phyloP scores from a whole-genome alignment of 352 stramenopile species.

The Phytopythium mirpurense region DNA sequence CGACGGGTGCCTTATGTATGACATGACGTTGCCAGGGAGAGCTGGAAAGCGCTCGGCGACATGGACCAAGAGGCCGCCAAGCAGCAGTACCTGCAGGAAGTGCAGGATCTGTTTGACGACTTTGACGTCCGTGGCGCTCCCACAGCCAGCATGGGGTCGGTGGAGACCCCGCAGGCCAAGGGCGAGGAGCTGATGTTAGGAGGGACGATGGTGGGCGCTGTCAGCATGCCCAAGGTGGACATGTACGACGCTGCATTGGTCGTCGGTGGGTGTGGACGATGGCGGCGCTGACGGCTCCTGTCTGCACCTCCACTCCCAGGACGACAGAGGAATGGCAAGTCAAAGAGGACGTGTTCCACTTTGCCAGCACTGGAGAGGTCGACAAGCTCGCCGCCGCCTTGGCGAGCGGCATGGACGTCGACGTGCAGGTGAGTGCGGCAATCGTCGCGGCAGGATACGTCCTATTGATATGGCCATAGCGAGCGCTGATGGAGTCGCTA shows the following conservation, averaged over 20 bases:
- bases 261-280: not conserved
- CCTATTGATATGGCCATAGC: too few relatives aligned
- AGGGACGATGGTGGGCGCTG: constrained; percentile 40
- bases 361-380: constrained; percentile 56
- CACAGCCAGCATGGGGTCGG: constrained; percentile 14
- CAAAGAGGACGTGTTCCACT: constrained; percentile 67
- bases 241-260: constrained; percentile 25
- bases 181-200: constrained; percentile 28
- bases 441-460: not conserved
- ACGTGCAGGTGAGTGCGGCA: constrained; percentile 26
- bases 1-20: too few relatives aligned
- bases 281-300: not conserved
- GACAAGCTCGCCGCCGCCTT: constrained; percentile 43
- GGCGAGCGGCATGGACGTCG: constrained; percentile 32
- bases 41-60: constrained; percentile 53
- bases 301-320: constrained; percentile 16
- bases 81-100: constrained; percentile 61
- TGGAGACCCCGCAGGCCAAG: constrained; percentile 13
- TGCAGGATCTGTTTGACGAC: constrained; percentile 64
- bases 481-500: not conserved
- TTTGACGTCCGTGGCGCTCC: constrained; percentile 41
- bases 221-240: constrained; percentile 68
- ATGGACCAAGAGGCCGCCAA: constrained; percentile 53
- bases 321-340: constrained; percentile 78
- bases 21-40: constrained; percentile 45